Base-by-base conservation (phyloP, 257 asterid species). In the Cinchona pubescens region DNA sequence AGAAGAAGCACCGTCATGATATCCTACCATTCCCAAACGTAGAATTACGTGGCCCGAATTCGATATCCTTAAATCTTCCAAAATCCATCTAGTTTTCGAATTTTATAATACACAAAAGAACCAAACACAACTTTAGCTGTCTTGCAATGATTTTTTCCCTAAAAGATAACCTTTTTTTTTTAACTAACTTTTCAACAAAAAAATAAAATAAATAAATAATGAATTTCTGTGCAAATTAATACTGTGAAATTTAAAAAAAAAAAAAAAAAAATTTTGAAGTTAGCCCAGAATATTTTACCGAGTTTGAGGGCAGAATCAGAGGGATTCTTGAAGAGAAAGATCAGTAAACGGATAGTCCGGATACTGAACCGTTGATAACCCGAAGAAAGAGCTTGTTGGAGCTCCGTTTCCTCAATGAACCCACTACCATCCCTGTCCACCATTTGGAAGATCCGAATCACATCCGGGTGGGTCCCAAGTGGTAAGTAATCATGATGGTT, bases 371-470 rank as follows among this genome's bases (percentile, higher is more conserved):
- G 83, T 9, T 82, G 94, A 80, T 88, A 91, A 76, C 75, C 85
- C 76, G 87, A 74, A 32, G 93, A 73, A 29, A 93, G 84, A 18
- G 98, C 96, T 73, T 84, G 86, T 73, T 82, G 92, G 7, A 93
- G 88, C 89, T 93, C 98, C 38, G 64, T 78, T 51, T 88, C 97
- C 66, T 93, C 98, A 82, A 91, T 84, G 67, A 79, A 93, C 34
- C 96, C 98, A 78, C 92, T 89, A 32, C 72, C 83, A 72, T 93
- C 90, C 76, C 86, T 79, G 53, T 93, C 98, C 78, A 91, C 98
- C 97, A 86, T 88, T 83, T 89, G 93, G 75, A 89, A 93, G 76
- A 88, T 88, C 82, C 88, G 84, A 72, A 93, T 84, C 81, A 89
- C 87, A 73, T 90, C 96, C 79, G 96, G 96, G 73, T 87, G 83